Evolutionary conservation across 2,329 filamentous ascomycete species (phyloP), one percentile per base, ranked within the genome.

Genomic region (Diaporthe destruens): DNA sequence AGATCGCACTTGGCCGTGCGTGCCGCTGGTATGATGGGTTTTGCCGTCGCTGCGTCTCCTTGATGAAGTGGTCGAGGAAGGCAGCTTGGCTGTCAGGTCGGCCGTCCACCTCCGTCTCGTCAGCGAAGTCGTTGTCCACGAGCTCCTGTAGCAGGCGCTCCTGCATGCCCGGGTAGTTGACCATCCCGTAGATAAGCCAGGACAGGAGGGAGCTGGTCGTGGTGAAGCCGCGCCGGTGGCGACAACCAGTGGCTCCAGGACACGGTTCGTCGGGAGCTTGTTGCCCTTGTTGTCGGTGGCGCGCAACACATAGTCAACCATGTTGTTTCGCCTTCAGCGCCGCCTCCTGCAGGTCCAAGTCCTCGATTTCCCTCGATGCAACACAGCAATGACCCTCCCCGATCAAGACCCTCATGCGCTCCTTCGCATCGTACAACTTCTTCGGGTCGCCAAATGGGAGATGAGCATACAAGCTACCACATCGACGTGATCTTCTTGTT

Each of bases 11-110:
- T 86, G 2, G 89, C 81, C 1, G 87, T 91, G 39, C 90, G 87
- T 1, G 83, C 89, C 0, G 87, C 76, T 91, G 89, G 80, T 87
- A 91, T 0, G 87, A 88, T 0, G 89, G 87, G 79, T 89, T 91
- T 80, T 91, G 89, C 3, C 83, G 82, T 2, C 89, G 85, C 77
- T 89, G 88, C 0, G 85, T 89, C 77, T 91, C 89, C 79, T 91
- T 91, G 82, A 91, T 81, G 78, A 86, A 89, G 59, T 86, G 85
- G 78, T 90, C 88, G 11, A 89, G 83, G 79, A 86, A 90, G 81
- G 77, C 7, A 91, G 83, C 55, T 82, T 80, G 66, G 85, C 80
- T 2, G 85, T 85, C 3, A 86, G 74, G 12, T 89, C 87, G 0
- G 85, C 80, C 0, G 85, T 86, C n/a, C 32, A 86, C 80, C 53